phyloP scores from a whole-genome alignment of 2,329 filamentous ascomycete genomes.

The Sclerotinia borealis region DNA sequence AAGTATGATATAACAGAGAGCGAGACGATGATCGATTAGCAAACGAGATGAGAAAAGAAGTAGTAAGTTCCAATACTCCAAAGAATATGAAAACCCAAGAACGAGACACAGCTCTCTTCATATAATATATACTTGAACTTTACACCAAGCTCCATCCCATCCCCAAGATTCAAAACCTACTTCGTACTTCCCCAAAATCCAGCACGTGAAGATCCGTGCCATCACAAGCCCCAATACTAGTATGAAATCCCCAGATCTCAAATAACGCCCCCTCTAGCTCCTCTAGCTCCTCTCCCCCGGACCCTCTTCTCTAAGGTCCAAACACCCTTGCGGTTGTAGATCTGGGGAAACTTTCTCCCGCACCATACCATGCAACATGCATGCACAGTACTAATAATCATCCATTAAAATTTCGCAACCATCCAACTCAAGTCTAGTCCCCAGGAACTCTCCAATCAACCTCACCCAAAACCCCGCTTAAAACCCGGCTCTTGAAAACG shows the following conservation, averaged over 20 bases:
- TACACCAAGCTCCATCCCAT: background rate
- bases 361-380: background rate
- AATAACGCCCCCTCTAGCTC: no score
- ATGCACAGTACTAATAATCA: no score
- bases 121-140: background rate
- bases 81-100: background rate
- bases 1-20: background rate
- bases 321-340: background rate
- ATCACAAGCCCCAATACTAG: background rate
- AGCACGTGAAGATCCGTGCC: background rate
- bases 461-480: no score
- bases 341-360: background rate
- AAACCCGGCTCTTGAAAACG: no score
- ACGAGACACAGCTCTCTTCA: background rate
- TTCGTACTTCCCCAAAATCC: no score
- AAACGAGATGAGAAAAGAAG: background rate
- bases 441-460: no score
- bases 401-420: no score
- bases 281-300: background rate
- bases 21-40: background rate
- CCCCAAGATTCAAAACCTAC: background rate
- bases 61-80: background rate
- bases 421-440: no score
- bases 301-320: background rate
- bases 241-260: background rate